A percentile compares a stretch with the other conserved stretches of the same genome.
Conservation (phyloP, 345 rosid genomes). For the Citrus reticulata region DNA sequence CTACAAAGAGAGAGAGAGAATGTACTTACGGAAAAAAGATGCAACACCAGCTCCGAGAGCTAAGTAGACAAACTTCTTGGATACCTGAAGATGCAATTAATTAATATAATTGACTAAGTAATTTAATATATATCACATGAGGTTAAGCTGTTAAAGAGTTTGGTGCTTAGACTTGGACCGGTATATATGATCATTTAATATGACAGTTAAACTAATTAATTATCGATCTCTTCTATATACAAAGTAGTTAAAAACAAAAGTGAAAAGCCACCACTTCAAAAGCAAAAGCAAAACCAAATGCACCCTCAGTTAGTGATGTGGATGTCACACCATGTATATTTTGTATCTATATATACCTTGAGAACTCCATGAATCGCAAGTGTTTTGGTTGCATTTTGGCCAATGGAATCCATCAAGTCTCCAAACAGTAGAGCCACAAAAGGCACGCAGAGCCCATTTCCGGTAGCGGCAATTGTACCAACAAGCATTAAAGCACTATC, state of each 20-base stretch:
- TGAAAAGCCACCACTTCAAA: too few species aligned
- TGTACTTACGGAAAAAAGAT: constrained; percentile 61
- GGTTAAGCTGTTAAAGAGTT: too few species aligned
- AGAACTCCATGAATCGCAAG: constrained; percentile 34
- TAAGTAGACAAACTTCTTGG: constrained; percentile 58
- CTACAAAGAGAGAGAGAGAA: too few species aligned
- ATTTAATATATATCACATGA: too few species aligned
- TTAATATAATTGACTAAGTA: background rate
- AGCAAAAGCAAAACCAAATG: too few species aligned
- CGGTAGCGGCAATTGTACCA: constrained; percentile 57
- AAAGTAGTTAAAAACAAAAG: too few species aligned
- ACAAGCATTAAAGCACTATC: constrained; percentile 53
- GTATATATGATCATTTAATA: too few species aligned
- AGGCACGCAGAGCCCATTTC: constrained; percentile 59
- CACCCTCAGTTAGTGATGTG: too few species aligned
- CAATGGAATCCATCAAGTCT: constrained; percentile 41
- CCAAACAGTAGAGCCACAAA: constrained; percentile 62
- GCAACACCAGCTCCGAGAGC: constrained; percentile 49
- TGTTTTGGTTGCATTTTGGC: constrained; percentile 34
- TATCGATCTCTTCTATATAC: too few species aligned
- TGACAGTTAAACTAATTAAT: too few species aligned
- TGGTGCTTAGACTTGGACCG: too few species aligned
- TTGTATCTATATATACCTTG: constrained; percentile 27
- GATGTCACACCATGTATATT: too few species aligned
- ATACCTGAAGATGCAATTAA: constrained; percentile 34